phyloP scores from a whole-genome alignment of 2,329 filamentous ascomycete species.

The Fusarium vanettenii region DNA sequence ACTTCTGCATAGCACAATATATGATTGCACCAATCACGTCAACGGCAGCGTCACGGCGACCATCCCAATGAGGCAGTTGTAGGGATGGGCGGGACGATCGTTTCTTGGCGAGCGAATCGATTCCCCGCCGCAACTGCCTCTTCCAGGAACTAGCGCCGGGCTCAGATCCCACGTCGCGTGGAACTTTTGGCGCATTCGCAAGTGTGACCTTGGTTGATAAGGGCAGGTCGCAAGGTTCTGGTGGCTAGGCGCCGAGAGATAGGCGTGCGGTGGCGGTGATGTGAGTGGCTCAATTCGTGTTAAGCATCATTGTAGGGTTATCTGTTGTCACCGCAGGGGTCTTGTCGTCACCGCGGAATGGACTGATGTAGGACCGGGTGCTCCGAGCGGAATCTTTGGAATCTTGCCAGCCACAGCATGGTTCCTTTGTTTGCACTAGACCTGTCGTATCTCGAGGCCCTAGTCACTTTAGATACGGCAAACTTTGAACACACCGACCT shows the following conservation, averaged over 20 bases:
- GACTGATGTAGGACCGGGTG: slow-evolving; percentile 7
- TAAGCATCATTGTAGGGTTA: slow-evolving; percentile 38
- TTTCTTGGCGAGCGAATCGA: slow-evolving; percentile 26
- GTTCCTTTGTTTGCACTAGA: not conserved
- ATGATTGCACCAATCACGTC: slow-evolving; percentile 22
- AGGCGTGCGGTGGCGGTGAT: not conserved
- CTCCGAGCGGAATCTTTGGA: not conserved
- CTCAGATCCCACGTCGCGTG: slow-evolving; percentile 29
- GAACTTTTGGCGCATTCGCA: slow-evolving; percentile 39
- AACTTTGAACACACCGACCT: not conserved
- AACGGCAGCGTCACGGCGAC: slow-evolving; percentile 8
- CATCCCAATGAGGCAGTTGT: slow-evolving; percentile 41
- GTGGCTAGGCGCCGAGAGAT: slow-evolving; percentile 6
- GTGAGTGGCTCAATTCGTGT: not conserved
- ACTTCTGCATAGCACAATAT: slow-evolving; percentile 28
- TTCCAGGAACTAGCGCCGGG: slow-evolving; percentile 40
- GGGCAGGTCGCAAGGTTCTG: slow-evolving; percentile 38
- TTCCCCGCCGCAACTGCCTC: slow-evolving; percentile 39
- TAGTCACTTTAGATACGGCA: not conserved
- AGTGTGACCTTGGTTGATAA: slow-evolving; percentile 40
- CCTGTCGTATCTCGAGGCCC: not conserved
- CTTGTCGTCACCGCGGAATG: slow-evolving; percentile 11
- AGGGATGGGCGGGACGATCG: slow-evolving; percentile 24
- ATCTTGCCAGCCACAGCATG: not conserved
- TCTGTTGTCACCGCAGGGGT: slow-evolving; percentile 25